Evolutionary conservation across 208 protist genomes (phyloP), one percentile per base, ranked within the genome.

Genomic region (Trypanosoma congolense): DNA sequence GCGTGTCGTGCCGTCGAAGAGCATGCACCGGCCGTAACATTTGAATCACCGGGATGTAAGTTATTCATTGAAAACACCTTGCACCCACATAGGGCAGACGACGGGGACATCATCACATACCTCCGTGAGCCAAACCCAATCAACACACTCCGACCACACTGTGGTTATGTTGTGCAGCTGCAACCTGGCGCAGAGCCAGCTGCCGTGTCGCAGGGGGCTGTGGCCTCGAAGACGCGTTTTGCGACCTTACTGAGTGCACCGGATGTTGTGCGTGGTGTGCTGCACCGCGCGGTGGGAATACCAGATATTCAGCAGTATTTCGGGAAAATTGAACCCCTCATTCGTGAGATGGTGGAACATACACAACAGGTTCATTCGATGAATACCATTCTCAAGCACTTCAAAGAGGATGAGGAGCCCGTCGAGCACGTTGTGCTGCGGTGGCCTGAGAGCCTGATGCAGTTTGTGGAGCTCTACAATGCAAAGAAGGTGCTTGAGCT

Each of bases 381-480:
- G 55, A 52, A 75, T 42, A 73, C 61, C 52, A 80, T 96, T 45
- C 38, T 73, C 29, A 35, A 51, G 8, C 67, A 91, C 59, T 93
- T 93, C 48, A 56, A 73, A 10, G 70, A 79, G 42, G 53, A 59
- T 46, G 78, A 89, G 21, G 76, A 82, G 54, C 70, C 71, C 9
- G 62, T 56, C 9, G 70, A 80, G 55, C 29, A 77, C 52, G 70
- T 87, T 22, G 76, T 96, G 19, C 53, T 87, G 43, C 70, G 69
- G 16, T 96, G 90, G 87, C 90, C 90, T 9, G 69, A 74, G 25
- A 79, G 89, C 45, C 47, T 91, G 26, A 73, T 96, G 74, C 90
- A 96, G 59, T 96, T 93, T 56, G 61, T 93, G 48, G 86, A 96
- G 65, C 91, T 90, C 68, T 79, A 86, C 70, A 90, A 91, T 61